phyloP scores from a whole-genome alignment of 805 yeast species.

The Yarrowia osloensis region DNA sequence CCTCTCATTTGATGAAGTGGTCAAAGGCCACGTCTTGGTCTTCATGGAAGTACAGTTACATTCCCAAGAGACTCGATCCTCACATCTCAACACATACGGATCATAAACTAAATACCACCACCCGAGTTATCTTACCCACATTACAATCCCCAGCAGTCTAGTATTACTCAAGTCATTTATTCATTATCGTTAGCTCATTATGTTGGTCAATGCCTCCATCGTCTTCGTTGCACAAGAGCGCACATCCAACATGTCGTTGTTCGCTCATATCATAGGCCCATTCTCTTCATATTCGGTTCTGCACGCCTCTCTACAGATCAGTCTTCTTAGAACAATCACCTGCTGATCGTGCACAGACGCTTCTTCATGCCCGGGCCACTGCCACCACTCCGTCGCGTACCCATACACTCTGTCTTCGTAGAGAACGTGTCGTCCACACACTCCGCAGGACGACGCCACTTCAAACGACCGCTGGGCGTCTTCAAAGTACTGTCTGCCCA shows the following conservation, averaged over 20 bases:
- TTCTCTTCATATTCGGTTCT: background rate
- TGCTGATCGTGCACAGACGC: background rate
- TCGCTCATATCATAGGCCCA: too few species aligned
- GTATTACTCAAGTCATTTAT: background rate
- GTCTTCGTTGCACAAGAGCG: too few species aligned
- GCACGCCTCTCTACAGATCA: conserved; percentile 33
- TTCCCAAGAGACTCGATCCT: too few species aligned
- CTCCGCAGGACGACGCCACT: conserved; percentile 38
- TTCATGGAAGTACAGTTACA: too few species aligned
- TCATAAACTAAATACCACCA: too few species aligned
- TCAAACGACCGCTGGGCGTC: conserved; percentile 35
- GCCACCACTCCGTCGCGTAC: conserved; percentile 43
- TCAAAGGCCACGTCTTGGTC: too few species aligned
- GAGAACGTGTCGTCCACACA: conserved; percentile 38
- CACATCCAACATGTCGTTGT: too few species aligned
- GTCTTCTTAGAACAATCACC: conserved; percentile 32
- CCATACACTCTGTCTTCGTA: conserved; percentile 35
- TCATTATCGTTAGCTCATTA: conserved; percentile 11
- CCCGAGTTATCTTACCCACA: too few species aligned
- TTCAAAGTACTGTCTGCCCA: conserved; percentile 31
- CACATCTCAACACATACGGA: too few species aligned
- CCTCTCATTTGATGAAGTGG: too few species aligned
- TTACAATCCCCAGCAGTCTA: too few species aligned
- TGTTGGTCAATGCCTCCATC: background rate
- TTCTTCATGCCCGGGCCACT: conserved; percentile 31